Evolutionary conservation across 2,329 filamentous ascomycete genomes (phyloP).

Genomic region (Fusarium anguioides): DNA sequence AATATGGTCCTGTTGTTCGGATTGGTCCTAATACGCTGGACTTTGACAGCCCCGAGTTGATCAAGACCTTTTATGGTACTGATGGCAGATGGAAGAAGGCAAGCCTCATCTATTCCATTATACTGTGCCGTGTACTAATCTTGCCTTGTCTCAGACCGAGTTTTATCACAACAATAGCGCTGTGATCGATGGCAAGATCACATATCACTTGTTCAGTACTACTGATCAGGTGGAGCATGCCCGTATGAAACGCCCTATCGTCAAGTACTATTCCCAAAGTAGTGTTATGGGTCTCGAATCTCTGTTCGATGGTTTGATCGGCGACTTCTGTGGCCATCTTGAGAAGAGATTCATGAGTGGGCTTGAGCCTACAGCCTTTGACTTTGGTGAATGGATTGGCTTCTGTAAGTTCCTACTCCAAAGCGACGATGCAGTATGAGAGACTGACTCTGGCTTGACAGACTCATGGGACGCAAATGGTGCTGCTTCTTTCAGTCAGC

Average conservation of each 20-base stretch:
- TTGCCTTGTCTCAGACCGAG: constrained; percentile 3
- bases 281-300: constrained; percentile 40
- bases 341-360: constrained; percentile 29
- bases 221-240: constrained; percentile 39
- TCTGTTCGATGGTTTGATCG: constrained; percentile 46
- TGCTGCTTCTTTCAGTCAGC: constrained; percentile 54
- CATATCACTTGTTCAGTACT: constrained; percentile 42
- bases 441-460: background rate
- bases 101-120: background rate
- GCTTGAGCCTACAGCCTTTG: constrained; percentile 1
- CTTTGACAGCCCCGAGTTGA: constrained; percentile 51
- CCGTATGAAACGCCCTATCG: constrained; percentile 42
- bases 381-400: constrained; percentile 29
- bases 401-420: constrained; percentile 18
- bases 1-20: constrained; percentile 55
- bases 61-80: constrained; percentile 52
- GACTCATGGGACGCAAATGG: constrained; percentile 57
- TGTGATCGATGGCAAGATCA: constrained; percentile 42
- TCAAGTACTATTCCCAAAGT: constrained; percentile 45
- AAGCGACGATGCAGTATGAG: too few species aligned
- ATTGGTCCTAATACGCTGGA: constrained; percentile 55
- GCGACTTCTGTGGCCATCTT: constrained; percentile 27
- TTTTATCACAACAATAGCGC: constrained; percentile 44
- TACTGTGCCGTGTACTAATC: background rate
- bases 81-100: constrained; percentile 49